Percentiles rank a stretch among this genome's conserved stretches.
phyloP scores from a whole-genome alignment of 352 stramenopile species.

The Globisporangium barbulae region DNA sequence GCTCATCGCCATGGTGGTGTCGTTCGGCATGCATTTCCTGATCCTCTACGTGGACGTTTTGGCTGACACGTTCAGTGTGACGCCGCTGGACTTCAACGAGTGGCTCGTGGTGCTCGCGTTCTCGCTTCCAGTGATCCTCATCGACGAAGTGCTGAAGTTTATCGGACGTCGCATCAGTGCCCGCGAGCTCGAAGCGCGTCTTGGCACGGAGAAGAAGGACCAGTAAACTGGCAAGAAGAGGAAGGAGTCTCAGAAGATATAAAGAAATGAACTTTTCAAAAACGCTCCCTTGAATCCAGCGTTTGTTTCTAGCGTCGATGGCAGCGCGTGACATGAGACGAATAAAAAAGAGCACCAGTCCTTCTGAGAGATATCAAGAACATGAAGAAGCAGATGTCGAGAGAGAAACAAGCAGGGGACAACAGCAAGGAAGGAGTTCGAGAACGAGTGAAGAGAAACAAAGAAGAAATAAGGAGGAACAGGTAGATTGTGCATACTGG shows the following conservation, averaged over 20 bases:
- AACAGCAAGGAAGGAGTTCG: not conserved
- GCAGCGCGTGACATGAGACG: constrained; percentile 3
- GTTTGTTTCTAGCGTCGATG: constrained; percentile 5
- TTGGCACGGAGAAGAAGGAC: constrained; percentile 48
- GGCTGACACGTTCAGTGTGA: constrained; percentile 92
- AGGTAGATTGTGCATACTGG: constrained; percentile 10
- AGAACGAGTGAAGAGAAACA: not conserved
- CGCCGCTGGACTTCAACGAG: constrained; percentile 89
- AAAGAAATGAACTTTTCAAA: constrained; percentile 9
- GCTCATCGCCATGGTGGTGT: constrained; percentile 91
- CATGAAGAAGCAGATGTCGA: not conserved
- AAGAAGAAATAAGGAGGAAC: constrained; percentile 3
- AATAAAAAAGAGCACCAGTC: not conserved
- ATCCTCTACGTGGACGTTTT: constrained; percentile 94
- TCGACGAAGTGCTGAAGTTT: constrained; percentile 95
- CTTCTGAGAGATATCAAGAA: not conserved
- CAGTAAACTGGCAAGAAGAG: constrained; percentile 29
- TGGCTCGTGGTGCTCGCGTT: constrained; percentile 92
- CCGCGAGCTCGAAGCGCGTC: constrained; percentile 64
- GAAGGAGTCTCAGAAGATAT: constrained; percentile 3
- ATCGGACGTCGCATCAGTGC: constrained; percentile 80
- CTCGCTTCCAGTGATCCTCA: constrained; percentile 91
- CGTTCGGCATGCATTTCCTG: constrained; percentile 92
- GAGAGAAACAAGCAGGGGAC: constrained; percentile 1
- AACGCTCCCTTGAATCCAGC: not conserved